These are phyloP conservation scores for Trametes cinnabarina DNA, from an alignment of 768 basidiomycete species.

Conservation along the genomic window DNA sequence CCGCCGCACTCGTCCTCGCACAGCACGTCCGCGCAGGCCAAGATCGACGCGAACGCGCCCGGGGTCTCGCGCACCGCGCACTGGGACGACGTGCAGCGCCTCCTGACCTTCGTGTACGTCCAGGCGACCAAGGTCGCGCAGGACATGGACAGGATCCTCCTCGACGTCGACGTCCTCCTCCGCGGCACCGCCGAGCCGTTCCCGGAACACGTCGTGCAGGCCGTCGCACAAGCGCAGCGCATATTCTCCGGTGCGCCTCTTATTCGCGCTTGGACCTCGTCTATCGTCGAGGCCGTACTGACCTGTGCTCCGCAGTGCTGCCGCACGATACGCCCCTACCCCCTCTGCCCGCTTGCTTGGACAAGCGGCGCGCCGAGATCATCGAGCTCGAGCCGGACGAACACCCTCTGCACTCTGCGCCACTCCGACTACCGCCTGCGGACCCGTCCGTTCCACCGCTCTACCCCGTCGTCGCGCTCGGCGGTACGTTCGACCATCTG, in stretches of 20 bases:
- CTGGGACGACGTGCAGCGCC: conserved; percentile 70
- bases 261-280: too few species aligned
- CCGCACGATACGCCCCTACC: conserved; percentile 9
- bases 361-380: background rate
- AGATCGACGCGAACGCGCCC: background rate
- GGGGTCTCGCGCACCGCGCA: conserved; percentile 40
- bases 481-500: conserved; percentile 97
- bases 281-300: background rate
- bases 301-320: background rate
- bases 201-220: conserved; percentile 32
- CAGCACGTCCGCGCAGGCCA: background rate
- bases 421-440: conserved; percentile 1
- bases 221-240: conserved; percentile 31
- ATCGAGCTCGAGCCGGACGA: conserved; percentile 21
- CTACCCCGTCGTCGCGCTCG: conserved; percentile 77
- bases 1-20: background rate
- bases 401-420: conserved; percentile 10
- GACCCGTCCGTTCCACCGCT: conserved; percentile 25
- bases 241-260: conserved; percentile 24
- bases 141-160: conserved; percentile 61
- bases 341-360: background rate
- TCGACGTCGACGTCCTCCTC: conserved; percentile 78
- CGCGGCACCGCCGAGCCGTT: conserved; percentile 50
- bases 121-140: conserved; percentile 78
- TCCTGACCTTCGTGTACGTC: conserved; percentile 83